Percentiles rank a stretch among this genome's conserved stretches.
phyloP scores from a whole-genome alignment of 495 filamentous ascomycete species.

The Tetracladium setigerum region DNA sequence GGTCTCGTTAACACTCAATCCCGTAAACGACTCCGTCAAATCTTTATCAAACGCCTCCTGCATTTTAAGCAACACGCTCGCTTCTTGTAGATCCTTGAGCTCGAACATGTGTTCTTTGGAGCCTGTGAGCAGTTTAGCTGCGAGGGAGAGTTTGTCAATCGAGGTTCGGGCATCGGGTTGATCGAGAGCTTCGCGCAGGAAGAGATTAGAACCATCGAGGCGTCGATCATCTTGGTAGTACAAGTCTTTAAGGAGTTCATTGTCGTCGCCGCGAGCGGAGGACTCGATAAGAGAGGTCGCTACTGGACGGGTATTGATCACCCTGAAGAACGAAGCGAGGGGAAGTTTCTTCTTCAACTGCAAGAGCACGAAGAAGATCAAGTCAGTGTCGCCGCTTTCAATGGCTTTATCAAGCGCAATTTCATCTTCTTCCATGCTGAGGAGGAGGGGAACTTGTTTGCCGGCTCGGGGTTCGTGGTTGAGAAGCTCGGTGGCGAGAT shows the following conservation, averaged over 20 bases:
- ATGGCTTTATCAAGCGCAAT: constrained; percentile 96
- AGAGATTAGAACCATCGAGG: constrained; percentile 79
- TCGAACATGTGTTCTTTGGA: constrained; percentile 74
- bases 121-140: constrained; percentile 73
- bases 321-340: constrained; percentile 84
- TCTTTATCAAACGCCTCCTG: constrained; percentile 84
- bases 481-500: constrained; percentile 79
- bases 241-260: constrained; percentile 82
- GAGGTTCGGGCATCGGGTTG: constrained; percentile 53
- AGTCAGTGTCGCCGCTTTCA: constrained; percentile 88
- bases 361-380: constrained; percentile 82
- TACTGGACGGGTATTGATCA: constrained; percentile 78
- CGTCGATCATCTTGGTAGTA: constrained; percentile 97
- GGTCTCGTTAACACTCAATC: constrained; percentile 83
- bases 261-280: constrained; percentile 66
- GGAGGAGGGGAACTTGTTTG: constrained; percentile 87
- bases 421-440: constrained; percentile 94
- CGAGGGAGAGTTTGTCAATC: constrained; percentile 76
- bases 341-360: constrained; percentile 88
- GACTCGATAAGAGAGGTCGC: constrained; percentile 88
- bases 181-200: constrained; percentile 70
- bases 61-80: constrained; percentile 66
- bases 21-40: constrained; percentile 64
- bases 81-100: constrained; percentile 68
- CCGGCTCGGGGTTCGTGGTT: constrained; percentile 92